Base-by-base conservation (phyloP, 805 yeast species). In the Kodamaea lidongshanica region DNA sequence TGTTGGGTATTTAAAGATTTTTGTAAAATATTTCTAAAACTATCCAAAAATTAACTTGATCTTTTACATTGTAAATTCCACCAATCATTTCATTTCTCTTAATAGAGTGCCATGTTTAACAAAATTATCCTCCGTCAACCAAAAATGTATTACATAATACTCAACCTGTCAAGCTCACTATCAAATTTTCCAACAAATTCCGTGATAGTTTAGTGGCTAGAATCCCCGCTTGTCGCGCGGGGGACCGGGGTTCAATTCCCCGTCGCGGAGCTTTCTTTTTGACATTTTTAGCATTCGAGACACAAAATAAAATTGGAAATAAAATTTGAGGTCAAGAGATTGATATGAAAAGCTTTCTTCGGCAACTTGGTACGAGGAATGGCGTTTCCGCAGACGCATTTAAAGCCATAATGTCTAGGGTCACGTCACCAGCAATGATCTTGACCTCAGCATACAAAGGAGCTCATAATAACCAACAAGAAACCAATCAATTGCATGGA, bases 401-500 rank as follows among this genome's bases (percentile, higher is more conserved):
- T 44, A 47, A 46, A 27, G 33, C 43, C 8, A 42, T 61, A 14
- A 62, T 64, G 68, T 41, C 65, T 12, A 42, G 65, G 12, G 44
- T 63, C 10, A 43, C 63, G 12, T 50, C 61, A 4, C 70, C 58
- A 34, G 69, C 70, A 5, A 64, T 64, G 70, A 53, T 64, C 5
- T 45, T 64, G 19, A 64, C 69, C 5, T 56, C 66, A 5, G 64
- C 59, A 7, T n/a, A n/a, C n/a, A n/a, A n/a, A n/a, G n/a, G n/a
- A n/a, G n/a, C n/a, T n/a, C 19, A 24, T 19, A 27, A 24, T 19
- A 11, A 21, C 8, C 26, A 20, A 14, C 26, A 25, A 12, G 11
- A 16, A 14, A 17, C 23, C 12, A 19, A n/a, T 6, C 28, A 39
- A 21, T 55, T 66, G 21, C 80, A 70, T 54, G 96, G 96, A 0